phyloP scores from a whole-genome alignment of 169 alveolate genomes.

The Cryptosporidium sp. region DNA sequence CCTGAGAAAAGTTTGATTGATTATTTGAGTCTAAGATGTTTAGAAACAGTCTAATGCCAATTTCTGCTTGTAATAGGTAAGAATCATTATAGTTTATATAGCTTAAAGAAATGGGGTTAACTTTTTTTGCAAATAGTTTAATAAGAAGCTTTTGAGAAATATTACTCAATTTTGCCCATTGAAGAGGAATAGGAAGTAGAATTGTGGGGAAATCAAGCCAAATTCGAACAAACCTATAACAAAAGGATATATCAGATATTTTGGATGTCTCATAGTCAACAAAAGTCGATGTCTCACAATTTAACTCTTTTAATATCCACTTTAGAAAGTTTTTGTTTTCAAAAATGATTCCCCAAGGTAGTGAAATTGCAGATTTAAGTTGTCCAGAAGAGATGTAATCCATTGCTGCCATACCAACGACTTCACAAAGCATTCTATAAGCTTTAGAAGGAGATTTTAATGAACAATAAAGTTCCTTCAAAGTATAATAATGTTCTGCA shows the following conservation, averaged over 20 bases:
- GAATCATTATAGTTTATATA: constrained; percentile 50
- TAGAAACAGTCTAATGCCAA: constrained; percentile 56
- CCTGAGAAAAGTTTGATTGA: constrained; percentile 6
- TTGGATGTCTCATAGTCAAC: neutral
- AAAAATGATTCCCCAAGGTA: constrained; percentile 71
- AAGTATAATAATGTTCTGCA: constrained; percentile 5
- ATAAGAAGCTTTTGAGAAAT: constrained; percentile 28
- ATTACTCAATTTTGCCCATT: constrained; percentile 51
- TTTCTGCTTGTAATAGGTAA: constrained; percentile 58
- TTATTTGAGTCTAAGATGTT: neutral
- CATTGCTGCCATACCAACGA: constrained; percentile 64
- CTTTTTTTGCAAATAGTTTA: constrained; percentile 27
- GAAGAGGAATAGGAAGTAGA: constrained; percentile 65
- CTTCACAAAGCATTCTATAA: constrained; percentile 63
- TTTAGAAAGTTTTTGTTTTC: constrained; percentile 15
- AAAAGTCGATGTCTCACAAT: constrained; percentile 7
- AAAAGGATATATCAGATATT: constrained; percentile 42
- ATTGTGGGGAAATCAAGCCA: constrained; percentile 70
- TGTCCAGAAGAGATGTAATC: constrained; percentile 64
- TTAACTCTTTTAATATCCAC: constrained; percentile 31
- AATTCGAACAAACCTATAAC: constrained; percentile 54
- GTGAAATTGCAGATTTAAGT: constrained; percentile 44
- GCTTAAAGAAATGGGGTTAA: constrained; percentile 17
- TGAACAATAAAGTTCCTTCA: constrained; percentile 8
- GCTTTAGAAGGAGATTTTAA: constrained; percentile 41